Conservation (phyloP, 1,139 yeast genomes). For the Candida sanyaensis region DNA sequence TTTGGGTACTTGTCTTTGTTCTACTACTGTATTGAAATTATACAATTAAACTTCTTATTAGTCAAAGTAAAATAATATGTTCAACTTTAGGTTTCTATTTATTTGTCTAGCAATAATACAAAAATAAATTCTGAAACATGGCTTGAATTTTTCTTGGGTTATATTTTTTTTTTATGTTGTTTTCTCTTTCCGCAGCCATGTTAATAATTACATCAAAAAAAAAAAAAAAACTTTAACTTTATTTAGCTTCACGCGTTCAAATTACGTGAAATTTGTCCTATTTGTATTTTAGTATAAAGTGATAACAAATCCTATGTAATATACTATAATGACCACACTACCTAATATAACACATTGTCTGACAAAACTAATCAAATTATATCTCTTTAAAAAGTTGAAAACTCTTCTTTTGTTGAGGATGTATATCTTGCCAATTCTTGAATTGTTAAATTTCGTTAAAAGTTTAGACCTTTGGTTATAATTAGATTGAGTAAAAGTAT, state of each 20-base stretch:
- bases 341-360: conserved; percentile 22
- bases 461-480: conserved; percentile 1
- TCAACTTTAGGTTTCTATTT: background rate
- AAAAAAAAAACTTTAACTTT: background rate
- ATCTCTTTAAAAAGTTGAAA: conserved; percentile 16
- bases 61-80: background rate
- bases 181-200: conserved; percentile 3
- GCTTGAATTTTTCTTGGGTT: background rate
- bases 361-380: conserved; percentile 20
- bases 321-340: conserved; percentile 18
- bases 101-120: background rate
- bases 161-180: background rate
- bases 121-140: conserved; percentile 1
- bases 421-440: conserved; percentile 9
- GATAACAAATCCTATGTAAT: conserved; percentile 21
- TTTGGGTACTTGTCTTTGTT: too few species aligned
- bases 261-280: background rate
- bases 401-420: conserved; percentile 8
- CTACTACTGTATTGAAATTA: too few species aligned
- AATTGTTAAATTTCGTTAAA: conserved; percentile 6
- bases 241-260: too few species aligned
- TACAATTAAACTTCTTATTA: too few species aligned
- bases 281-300: conserved; percentile 10
- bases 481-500: conserved; percentile 12
- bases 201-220: conserved; percentile 3